Conservation (phyloP, 116 monocot species). For the Zostera marina region DNA sequence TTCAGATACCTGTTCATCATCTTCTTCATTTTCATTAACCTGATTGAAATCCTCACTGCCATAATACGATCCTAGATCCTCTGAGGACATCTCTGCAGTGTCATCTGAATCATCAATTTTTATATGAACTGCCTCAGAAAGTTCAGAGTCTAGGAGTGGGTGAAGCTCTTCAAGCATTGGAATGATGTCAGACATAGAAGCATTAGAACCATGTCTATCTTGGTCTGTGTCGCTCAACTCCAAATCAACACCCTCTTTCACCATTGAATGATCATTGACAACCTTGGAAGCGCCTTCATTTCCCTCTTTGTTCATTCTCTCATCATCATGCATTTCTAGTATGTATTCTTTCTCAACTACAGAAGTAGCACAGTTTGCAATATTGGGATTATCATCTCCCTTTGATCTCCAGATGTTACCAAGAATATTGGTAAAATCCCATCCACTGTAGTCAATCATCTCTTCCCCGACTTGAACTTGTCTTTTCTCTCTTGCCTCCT, state of each 20-base stretch:
- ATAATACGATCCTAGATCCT: conserved; percentile 16
- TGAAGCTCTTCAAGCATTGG: conserved; percentile 86
- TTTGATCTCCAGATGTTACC: conserved; percentile 1
- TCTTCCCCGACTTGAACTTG: conserved; percentile 6
- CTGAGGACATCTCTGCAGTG: conserved; percentile 18
- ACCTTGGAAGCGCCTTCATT: background rate
- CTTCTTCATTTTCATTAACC: conserved; percentile 15
- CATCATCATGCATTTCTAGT: conserved; percentile 12
- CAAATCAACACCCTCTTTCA: conserved; percentile 2
- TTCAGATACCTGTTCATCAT: conserved; percentile 7
- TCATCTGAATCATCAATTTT: conserved; percentile 20
- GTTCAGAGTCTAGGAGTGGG: conserved; percentile 44
- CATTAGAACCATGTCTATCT: conserved; percentile 27
- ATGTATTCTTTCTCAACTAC: conserved; percentile 10
- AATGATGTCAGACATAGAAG: conserved; percentile 65
- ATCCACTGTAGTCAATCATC: background rate
- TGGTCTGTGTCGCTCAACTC: conserved; percentile 10
- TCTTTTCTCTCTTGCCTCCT: conserved; percentile 19
- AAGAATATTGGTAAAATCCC: conserved; percentile 2
- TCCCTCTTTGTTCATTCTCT: background rate
- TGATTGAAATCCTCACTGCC: conserved; percentile 1
- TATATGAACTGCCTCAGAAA: conserved; percentile 16
- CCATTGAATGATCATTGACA: background rate
- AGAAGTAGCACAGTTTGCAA: conserved; percentile 7
- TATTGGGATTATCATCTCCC: background rate